Conservation (phyloP, 2,329 filamentous ascomycete genomes). For the Aspergillus niger region DNA sequence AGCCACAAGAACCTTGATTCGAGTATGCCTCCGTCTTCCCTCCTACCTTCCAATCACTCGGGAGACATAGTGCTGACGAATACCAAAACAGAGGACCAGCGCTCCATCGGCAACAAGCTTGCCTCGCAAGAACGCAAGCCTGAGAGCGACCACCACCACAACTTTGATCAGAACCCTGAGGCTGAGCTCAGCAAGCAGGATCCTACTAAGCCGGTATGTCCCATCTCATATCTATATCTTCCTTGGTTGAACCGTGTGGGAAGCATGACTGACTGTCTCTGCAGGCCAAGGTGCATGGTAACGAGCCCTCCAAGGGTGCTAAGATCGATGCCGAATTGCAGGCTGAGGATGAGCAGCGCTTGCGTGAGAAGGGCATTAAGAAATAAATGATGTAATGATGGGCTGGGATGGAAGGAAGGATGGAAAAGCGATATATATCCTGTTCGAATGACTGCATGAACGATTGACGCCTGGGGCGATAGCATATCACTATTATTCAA, state of each 20-base stretch:
- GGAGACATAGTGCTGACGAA: constrained; percentile 1
- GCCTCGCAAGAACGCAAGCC: constrained; percentile 37
- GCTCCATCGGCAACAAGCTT: constrained; percentile 49
- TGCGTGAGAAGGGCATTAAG: constrained; percentile 48
- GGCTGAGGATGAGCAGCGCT: constrained; percentile 46
- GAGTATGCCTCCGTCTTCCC: constrained; percentile 53
- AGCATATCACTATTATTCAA: background rate
- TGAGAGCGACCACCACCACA: constrained; percentile 29
- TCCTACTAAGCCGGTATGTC: constrained; percentile 43
- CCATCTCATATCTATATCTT: too few species aligned
- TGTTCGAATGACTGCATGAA: background rate
- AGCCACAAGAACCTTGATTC: constrained; percentile 71
- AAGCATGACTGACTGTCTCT: too few species aligned
- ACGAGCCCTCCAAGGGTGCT: constrained; percentile 50
- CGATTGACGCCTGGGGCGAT: background rate
- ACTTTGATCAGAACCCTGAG: constrained; percentile 34
- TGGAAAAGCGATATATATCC: background rate
- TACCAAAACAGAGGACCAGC: constrained; percentile 42
- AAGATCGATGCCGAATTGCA: constrained; percentile 49
- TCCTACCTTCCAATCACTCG: background rate
- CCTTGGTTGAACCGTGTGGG: too few species aligned
- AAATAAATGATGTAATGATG: constrained; percentile 20
- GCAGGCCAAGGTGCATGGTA: constrained; percentile 51
- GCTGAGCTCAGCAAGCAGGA: constrained; percentile 45
- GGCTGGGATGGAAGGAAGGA: background rate